Evolutionary conservation across 331 rosid genomes (phyloP).

Genomic region (Arachis monticola): DNA sequence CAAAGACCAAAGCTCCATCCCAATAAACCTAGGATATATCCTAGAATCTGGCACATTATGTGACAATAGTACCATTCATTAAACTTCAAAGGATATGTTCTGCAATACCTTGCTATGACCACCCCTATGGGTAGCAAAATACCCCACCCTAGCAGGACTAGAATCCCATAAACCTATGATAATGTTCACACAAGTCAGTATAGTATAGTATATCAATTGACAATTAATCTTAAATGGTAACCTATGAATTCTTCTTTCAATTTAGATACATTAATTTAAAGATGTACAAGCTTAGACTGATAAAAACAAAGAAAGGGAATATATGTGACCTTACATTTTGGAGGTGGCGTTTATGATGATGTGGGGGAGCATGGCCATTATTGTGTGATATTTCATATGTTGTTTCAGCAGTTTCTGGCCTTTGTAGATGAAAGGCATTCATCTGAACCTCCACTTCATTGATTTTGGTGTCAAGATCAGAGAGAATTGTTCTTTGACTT

Average conservation of each 20-base stretch:
- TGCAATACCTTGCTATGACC: conserved; percentile 49
- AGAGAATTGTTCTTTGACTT: conserved; percentile 23
- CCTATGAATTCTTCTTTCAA: no score
- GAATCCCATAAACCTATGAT: conserved; percentile 36
- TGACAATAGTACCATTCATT: conserved; percentile 47
- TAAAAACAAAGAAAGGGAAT: no score
- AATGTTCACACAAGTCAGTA: conserved; percentile 20
- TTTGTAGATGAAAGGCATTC: not conserved
- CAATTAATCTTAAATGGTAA: no score
- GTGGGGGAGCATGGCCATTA: conserved; percentile 4
- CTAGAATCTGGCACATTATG: conserved; percentile 48
- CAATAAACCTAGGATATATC: conserved; percentile 50
- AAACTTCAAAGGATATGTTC: conserved; percentile 37
- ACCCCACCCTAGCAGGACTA: conserved; percentile 58
- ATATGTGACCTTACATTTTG: conserved; percentile 44
- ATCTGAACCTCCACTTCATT: conserved; percentile 23
- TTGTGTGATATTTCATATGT: conserved; percentile 26
- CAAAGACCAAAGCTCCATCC: conserved; percentile 52
- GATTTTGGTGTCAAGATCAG: conserved; percentile 26
- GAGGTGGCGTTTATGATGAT: conserved; percentile 36
- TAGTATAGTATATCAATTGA: not conserved
- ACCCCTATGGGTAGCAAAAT: conserved; percentile 48
- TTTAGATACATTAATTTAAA: no score
- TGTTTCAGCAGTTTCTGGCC: conserved; percentile 35
- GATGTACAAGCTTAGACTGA: no score